Evolutionary conservation across 169 alveolate genomes (phyloP).

Genomic region (Perkinsus marinus): DNA sequence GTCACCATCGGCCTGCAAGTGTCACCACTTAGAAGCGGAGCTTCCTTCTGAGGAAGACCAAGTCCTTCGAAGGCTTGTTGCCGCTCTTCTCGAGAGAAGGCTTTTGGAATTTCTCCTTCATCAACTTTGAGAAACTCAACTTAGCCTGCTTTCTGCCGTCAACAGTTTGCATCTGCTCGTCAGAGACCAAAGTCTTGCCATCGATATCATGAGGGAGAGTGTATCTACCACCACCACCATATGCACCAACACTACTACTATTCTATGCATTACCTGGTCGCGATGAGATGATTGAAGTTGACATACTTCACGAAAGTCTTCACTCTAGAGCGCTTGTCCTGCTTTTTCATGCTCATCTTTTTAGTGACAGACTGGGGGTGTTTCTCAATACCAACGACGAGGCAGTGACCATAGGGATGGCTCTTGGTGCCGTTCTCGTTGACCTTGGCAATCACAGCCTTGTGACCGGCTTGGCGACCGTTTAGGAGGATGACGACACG

Average conservation of each 20-base stretch:
- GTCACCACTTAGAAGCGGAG: background rate
- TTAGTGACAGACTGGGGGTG: conserved; percentile 74
- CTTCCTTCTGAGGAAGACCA: background rate
- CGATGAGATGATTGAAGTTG: conserved; percentile 84
- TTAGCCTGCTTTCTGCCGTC: background rate
- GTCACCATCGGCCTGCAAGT: background rate
- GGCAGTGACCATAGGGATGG: conserved; percentile 77
- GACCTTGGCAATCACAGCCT: conserved; percentile 81
- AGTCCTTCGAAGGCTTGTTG: background rate
- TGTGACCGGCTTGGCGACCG: conserved; percentile 94
- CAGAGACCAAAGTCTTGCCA: background rate
- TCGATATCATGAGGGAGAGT: background rate
- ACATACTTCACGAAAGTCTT: conserved; percentile 82
- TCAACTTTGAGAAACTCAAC: background rate
- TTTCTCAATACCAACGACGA: conserved; percentile 85
- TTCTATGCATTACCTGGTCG: conserved; percentile 67
- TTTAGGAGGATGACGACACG: conserved; percentile 81
- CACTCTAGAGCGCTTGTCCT: conserved; percentile 69
- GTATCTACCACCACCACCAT: background rate
- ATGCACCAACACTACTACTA: background rate
- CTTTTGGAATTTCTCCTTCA: background rate
- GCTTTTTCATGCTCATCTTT: conserved; percentile 73
- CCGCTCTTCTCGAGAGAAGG: background rate
- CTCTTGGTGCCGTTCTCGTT: conserved; percentile 81
- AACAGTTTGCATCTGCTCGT: background rate